Evolutionary conservation across 768 basidiomycete genomes (phyloP), one percentile per base, ranked within the genome.

Genomic region (Naematelia aurantialba): DNA sequence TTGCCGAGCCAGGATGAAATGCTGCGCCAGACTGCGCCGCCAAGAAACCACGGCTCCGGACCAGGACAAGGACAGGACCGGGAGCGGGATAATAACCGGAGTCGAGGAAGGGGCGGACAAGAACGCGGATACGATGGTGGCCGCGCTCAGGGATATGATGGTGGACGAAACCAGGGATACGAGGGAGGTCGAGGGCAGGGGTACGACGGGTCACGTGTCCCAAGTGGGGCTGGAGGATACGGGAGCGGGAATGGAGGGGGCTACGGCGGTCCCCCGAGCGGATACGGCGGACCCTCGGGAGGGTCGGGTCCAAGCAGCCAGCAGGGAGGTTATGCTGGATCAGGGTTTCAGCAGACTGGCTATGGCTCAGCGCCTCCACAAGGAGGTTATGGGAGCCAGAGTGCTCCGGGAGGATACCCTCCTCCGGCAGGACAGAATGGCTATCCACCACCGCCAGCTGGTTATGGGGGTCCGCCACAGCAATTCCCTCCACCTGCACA

Each of bases 1-100:
- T 66, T 81, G 52, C 81, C 81, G 4, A 77, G 79, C 45, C 85
- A 85, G 63, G 82, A 83, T 39, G 84, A 86, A 29, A 78, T 82
- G 73, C 81, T 74, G 42, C 59, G 61, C 27, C 63, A 67, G 75
- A 67, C 63, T n/a, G 67, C 59, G 13, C 34, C 34, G 8, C 34
- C 34, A 39, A 39, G 34, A 39, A 39, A 39, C 17, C 34, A 39
- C 17, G 34, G 45, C 42, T 14, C 56, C 29, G 27, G 42, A 29
- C 26, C 24, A 42, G 5, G 45, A 22, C 56, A 46, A 39, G 34
- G 17, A 8, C 34, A 17, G 8, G 50, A 24, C 50, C 50, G 50
- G 4, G 21, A 27, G 50, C n/a, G 57, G 39, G 29, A 17, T 17
- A 31, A 17, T 17, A 39, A 39, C 17, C 34, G 34, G 8, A 39